Evolutionary conservation across 208 protist genomes (phyloP), one percentile per base, ranked within the genome.

Genomic region (Trypanosoma cruzi): DNA sequence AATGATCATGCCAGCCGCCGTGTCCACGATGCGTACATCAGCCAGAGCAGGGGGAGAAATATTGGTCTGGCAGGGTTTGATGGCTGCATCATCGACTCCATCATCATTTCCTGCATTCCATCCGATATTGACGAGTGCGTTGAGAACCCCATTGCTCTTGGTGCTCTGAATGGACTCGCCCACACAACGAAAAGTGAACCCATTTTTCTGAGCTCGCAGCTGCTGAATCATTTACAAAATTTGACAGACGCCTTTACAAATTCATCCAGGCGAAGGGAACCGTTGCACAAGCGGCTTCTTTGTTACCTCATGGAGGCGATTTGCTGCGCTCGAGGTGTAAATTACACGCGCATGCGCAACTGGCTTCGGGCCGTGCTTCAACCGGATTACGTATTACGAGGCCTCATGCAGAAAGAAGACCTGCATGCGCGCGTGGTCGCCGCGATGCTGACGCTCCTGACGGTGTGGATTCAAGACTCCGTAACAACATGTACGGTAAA

Each of bases 321-420:
- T 64, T 85, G 81, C 63, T 90, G 79, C 70, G 90, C 83, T 29
- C 71, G 64, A 20, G 79, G 77, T 28, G 78, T 88, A 52, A 71
- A 87, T 70, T 86, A 89, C 68, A 69, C 82, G n/a, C 72, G 84
- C 59, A 85, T 83, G 49, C 89, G 86, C 72, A 83, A 77, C 63
- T 95, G 90, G 90, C 79, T 88, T 42, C 75, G 75, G 10, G 83
- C 85, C 4, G 85, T 92, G 50, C 86, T 95, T 50, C 85, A 92
- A 60, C 80, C 85, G 64, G 76, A 79, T 20, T 95, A 95, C 63
- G 72, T 95, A 26, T 66, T 92, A 16, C 77, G 82, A 20, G 84
- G 90, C 16, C 80, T 95, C 31, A 85, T 90, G 61, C 90, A 90
- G 76, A 78, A 79, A 37, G 86, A 93, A 50, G 56, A 85, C 42